A percentile compares a stretch with the other conserved stretches of the same genome.
phyloP scores from a whole-genome alignment of 2,329 filamentous ascomycete genomes.

The Diaporthe ampelina region DNA sequence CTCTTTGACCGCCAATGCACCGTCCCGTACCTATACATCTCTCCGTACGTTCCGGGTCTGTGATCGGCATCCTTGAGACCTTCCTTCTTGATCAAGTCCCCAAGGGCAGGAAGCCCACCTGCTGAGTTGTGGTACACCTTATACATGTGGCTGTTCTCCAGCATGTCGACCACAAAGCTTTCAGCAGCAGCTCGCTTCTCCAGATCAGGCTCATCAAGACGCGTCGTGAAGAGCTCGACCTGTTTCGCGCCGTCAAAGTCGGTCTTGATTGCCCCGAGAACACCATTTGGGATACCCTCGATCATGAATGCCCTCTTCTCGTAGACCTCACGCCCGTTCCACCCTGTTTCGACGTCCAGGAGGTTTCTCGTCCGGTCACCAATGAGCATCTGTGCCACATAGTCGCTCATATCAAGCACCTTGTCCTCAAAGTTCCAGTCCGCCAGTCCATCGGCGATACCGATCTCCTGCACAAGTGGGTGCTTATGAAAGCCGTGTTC shows the following conservation, averaged over 20 bases:
- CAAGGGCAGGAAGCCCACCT: constrained; percentile 10
- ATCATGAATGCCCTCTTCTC: constrained; percentile 16
- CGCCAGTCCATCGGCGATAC: constrained; percentile 15
- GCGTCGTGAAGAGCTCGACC: constrained; percentile 28
- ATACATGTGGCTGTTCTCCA: constrained; percentile 30
- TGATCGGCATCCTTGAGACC: constrained; percentile 29
- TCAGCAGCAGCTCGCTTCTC: constrained; percentile 27
- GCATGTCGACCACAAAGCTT: constrained; percentile 34
- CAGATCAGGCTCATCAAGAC: constrained; percentile 1
- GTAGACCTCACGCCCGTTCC: constrained; percentile 10
- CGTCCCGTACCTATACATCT: constrained; percentile 15
- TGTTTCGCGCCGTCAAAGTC: constrained; percentile 28
- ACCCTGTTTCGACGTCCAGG: background rate
- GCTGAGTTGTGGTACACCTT: constrained; percentile 26
- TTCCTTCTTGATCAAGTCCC: constrained; percentile 30
- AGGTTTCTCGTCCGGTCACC: constrained; percentile 19
- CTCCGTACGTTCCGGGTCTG: constrained; percentile 8
- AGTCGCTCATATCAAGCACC: constrained; percentile 27
- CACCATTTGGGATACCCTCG: constrained; percentile 10
- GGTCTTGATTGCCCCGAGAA: constrained; percentile 7
- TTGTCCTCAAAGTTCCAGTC: constrained; percentile 24
- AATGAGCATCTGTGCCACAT: constrained; percentile 27
- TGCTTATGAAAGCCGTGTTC: constrained; percentile 49
- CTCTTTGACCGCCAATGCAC: constrained; percentile 25
- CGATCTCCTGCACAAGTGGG: constrained; percentile 14